Base-by-base conservation (phyloP, 75 land plant species). In the Ceratopteris richardii region DNA sequence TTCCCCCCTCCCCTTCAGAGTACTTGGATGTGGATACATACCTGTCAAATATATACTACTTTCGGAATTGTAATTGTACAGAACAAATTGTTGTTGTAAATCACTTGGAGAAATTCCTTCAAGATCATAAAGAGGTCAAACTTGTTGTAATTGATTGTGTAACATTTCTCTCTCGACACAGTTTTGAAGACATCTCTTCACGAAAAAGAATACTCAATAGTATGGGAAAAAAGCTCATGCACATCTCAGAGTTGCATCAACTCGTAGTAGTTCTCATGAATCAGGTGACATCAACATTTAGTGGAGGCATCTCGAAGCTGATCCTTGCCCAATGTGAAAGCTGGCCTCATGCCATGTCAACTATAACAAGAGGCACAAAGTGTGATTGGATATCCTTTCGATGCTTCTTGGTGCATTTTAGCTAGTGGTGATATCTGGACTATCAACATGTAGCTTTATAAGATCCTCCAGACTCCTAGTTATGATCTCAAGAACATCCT, bases 261-360 rank as follows among this genome's bases (percentile, higher is more conserved):
- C 53, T 83, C 44, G 98, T 95, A 19, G 97, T 92, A 80, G 85
- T 88, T 40, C 54, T 93, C 27, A 27, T 81, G 67, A 93, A 93
- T 57, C 98, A 93, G 67, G 90, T 88, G 2, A 93, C 95, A 24
- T 70, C 74, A 4, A 92, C 80, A 72, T 62, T 67, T 25, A 65
- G 62, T 24, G 83, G 82, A 54, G 90, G 86, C 26, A 72, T 86
- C 33, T 75, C 71, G 43, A 84, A 82, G 25, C 56, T 85, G 39
- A 67, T 77, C 53, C 89, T 81, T 46, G 94, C 94, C 37, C 64
- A 85, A 95, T 92, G 99, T 62, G 99, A 95, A 57, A 95, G 82
- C 69, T 95, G 99, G 99, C 79, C 99, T 7, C 99, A 90, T 69
- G 80, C 91, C 16, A 57, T 44, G 52, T 69, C 26, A 25, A 60